Percentiles rank a stretch among this genome's conserved stretches.
Evolutionary conservation across 108 stramenopile species (phyloP).

Genomic region (Skeletonema menzelii): DNA sequence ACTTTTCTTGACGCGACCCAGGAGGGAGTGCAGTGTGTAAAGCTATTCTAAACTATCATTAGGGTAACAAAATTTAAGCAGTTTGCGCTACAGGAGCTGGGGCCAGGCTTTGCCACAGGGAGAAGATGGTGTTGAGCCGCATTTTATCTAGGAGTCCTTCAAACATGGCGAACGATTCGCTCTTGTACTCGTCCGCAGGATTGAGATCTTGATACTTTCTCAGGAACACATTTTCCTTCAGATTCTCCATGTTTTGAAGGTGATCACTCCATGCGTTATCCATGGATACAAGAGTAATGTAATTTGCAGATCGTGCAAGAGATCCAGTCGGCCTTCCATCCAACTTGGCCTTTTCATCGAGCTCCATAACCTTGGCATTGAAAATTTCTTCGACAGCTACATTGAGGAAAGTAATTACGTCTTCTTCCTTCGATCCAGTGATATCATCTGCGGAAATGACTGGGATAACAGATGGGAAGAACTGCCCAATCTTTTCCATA

Average conservation of each 20-base stretch:
- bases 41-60: background rate
- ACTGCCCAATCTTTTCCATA: conserved; percentile 76
- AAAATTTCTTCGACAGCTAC: conserved; percentile 79
- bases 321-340: conserved; percentile 63
- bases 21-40: too few species aligned
- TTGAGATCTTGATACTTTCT: conserved; percentile 75
- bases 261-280: conserved; percentile 93
- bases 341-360: conserved; percentile 59
- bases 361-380: conserved; percentile 55
- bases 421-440: conserved; percentile 54
- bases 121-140: conserved; percentile 83
- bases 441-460: conserved; percentile 52
- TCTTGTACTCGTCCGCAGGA: conserved; percentile 78
- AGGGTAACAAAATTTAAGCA: conserved; percentile 6
- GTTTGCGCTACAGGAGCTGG: conserved; percentile 30
- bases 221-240: conserved; percentile 84
- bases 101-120: conserved; percentile 79
- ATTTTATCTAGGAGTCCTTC: conserved; percentile 80
- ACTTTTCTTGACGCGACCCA: too few species aligned
- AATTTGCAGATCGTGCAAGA: conserved; percentile 82
- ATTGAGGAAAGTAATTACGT: conserved; percentile 50
- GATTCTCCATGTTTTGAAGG: conserved; percentile 81
- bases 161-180: conserved; percentile 75
- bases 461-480: conserved; percentile 74
- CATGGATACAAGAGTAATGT: conserved; percentile 85